Evolutionary conservation across 169 alveolate genomes (phyloP), one percentile per base, ranked within the genome.

Genomic region (Eimeria maxima): DNA sequence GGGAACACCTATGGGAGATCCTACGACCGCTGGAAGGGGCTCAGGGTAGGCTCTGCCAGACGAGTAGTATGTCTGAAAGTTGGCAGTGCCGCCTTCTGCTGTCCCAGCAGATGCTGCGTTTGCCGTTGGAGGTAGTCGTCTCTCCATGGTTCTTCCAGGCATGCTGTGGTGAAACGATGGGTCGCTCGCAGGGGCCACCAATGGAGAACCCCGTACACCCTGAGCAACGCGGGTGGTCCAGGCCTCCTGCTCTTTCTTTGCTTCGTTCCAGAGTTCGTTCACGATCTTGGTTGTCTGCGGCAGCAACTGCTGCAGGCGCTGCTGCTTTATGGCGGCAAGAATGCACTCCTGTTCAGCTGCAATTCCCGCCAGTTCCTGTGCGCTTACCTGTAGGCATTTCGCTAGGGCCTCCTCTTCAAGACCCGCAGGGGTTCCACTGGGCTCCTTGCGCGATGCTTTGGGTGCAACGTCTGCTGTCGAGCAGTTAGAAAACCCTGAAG

Each of bases 331-430:
- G 27, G 93, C 18, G 0, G 93, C 93, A 42, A 87, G 93, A 11
- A 87, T 87, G 7, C 60, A 6, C 60, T 57, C 93, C 63, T 87
- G 93, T 42, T 87, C 93, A 14, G 93, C 93, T 60, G 93, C 93
- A 27, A 87, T 47, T 44, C 81, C 93, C 24, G 93, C 93, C 93
- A 87, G 80, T 50, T 87, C 93, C 60, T 87, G 83, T 22, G 93
- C 81, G 53, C 93, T 87, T 29, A 87, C 93, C 57, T 87, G 93
- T 63, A 87, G 47, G 16, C 78, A 87, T 47, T 87, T 63, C 63
- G 93, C 93, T 29, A 87, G 65, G 55, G 93, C 80, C 67, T 87
- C 93, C 50, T 87, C 93, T 55, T 87, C 93, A 24, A 87, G 38
- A 33, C 45, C 93, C 10, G 83, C 80, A 33, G 93, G 65, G 44